These are phyloP conservation scores for Gamsiella multidivaricata DNA, from an alignment of 192 early-diverging fungal species.

Conservation along the genomic window DNA sequence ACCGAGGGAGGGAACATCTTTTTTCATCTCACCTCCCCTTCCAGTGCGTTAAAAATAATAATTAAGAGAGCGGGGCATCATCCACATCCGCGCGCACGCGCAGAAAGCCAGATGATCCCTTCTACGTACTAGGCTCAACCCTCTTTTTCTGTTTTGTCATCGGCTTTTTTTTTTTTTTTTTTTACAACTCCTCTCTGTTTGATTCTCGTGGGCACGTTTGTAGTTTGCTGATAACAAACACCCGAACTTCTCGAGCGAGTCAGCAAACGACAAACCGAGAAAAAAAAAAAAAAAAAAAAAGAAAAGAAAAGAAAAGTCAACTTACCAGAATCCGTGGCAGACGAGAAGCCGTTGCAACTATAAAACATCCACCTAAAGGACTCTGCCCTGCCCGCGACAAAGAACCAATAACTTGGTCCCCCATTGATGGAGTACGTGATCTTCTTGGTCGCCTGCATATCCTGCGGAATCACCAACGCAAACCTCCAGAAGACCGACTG, in stretches of 20 bases:
- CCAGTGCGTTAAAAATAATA: not conserved
- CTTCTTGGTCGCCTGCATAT: constrained; percentile 46
- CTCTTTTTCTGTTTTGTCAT: no score
- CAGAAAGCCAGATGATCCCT: no score
- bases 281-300: not conserved
- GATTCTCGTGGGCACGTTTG: not conserved
- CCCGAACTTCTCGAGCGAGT: no score
- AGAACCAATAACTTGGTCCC: constrained; percentile 60
- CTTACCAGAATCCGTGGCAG: constrained; percentile 32
- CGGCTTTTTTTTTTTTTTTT: no score
- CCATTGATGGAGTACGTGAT: constrained; percentile 49
- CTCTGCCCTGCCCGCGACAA: constrained; percentile 59
- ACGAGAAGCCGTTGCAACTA: constrained; percentile 80
- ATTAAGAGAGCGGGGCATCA: not conserved
- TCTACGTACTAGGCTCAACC: no score
- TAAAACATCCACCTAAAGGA: constrained; percentile 76
- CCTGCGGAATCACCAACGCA: constrained; percentile 62
- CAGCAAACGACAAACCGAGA: constrained; percentile 12
- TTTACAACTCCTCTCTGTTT: no score
- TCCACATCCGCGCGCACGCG: no score
- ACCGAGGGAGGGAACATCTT: not conserved
- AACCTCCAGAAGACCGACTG: constrained; percentile 74
- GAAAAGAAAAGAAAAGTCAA: constrained; percentile 3
- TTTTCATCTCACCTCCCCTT: constrained; percentile 4
- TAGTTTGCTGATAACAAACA: no score